Conservation (phyloP, 306 rosid species). For the Boehmeria nivea region DNA sequence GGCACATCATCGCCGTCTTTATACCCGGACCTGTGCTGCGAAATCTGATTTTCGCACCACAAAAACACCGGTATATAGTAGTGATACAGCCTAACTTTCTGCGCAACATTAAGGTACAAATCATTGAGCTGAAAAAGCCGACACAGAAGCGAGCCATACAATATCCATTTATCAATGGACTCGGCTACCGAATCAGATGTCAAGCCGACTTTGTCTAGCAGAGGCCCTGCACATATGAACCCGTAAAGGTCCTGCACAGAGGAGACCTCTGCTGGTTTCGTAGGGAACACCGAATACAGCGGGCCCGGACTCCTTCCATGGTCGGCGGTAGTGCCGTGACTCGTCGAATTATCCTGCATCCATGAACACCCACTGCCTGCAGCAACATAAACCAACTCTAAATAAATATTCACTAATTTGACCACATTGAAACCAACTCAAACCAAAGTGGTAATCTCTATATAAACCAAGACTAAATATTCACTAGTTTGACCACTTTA, state of each 20-base stretch:
- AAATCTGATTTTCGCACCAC: conserved; percentile 81
- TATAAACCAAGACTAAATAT: too few species aligned
- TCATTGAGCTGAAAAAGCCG: conserved; percentile 72
- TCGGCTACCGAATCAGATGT: conserved; percentile 51
- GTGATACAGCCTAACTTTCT: conserved; percentile 86
- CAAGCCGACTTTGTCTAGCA: conserved; percentile 59
- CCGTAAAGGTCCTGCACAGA: conserved; percentile 65
- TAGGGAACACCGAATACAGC: conserved; percentile 43
- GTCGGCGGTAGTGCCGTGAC: conserved; percentile 13
- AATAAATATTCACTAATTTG: background rate
- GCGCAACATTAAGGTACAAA: conserved; percentile 53
- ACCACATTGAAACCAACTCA: background rate
- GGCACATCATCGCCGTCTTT: conserved; percentile 70
- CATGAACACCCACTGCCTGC: conserved; percentile 71
- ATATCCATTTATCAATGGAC: conserved; percentile 74
- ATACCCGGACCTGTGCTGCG: conserved; percentile 51
- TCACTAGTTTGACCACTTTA: too few species aligned
- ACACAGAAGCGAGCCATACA: conserved; percentile 55
- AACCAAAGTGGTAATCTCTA: too few species aligned
- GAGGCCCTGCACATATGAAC: conserved; percentile 81
- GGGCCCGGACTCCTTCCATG: conserved; percentile 32
- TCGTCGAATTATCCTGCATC: conserved; percentile 42
- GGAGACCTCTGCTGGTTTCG: conserved; percentile 63
- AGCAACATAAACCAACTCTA: background rate
- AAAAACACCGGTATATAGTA: conserved; percentile 84